phyloP scores from a whole-genome alignment of 768 basidiomycete genomes.

The Brasilioporus rufonigricans region DNA sequence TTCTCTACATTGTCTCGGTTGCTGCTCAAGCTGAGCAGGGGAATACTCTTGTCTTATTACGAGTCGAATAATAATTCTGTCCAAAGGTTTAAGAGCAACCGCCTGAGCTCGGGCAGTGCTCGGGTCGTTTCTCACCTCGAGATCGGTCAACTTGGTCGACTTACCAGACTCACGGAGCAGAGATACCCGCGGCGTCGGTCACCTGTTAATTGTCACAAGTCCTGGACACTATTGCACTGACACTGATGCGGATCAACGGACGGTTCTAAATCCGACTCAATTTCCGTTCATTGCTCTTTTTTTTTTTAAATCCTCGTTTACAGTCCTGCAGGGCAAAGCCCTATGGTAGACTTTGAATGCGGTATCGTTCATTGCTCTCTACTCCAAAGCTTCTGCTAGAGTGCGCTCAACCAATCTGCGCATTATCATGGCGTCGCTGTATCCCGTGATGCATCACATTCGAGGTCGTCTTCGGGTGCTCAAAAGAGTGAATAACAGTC shows the following conservation, averaged over 20 bases:
- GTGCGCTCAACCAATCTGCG: no score
- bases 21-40: no score
- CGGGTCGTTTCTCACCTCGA: not conserved
- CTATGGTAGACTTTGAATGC: no score
- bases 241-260: not conserved
- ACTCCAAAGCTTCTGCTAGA: not conserved
- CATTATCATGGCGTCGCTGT: not conserved
- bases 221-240: not conserved
- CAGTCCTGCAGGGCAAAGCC: no score
- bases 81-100: not conserved
- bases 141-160: no score
- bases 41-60: not conserved
- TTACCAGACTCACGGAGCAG: not conserved
- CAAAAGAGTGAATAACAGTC: not conserved
- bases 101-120: not conserved
- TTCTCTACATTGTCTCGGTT: not conserved
- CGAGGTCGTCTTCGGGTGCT: not conserved
- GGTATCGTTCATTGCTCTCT: not conserved
- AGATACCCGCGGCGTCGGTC: not conserved
- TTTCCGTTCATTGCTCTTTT: not conserved
- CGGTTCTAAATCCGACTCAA: not conserved
- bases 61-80: not conserved
- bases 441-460: not conserved
- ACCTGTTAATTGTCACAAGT: not conserved
- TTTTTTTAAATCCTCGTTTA: no score